phyloP scores from a whole-genome alignment of 2,329 filamentous ascomycete genomes.

The Ophiostoma sp. region DNA sequence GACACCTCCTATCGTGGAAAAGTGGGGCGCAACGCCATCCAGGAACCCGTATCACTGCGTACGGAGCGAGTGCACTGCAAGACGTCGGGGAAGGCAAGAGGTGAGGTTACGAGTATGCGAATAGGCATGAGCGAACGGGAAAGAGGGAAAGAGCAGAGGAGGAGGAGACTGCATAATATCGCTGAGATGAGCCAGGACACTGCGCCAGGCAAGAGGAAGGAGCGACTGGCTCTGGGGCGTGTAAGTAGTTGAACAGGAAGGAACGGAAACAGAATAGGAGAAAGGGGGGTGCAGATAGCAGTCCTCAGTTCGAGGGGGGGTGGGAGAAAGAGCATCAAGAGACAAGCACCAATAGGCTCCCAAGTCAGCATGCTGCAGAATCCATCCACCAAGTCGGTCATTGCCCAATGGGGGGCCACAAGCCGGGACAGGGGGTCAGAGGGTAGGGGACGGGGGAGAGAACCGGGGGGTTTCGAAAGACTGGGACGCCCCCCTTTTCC shows the following conservation, averaged over 20 bases:
- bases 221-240: constrained; percentile 13
- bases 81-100: constrained; percentile 9
- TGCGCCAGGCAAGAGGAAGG: constrained; percentile 7
- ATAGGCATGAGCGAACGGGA: no score
- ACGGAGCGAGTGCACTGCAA: constrained; percentile 1
- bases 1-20: constrained; percentile 18
- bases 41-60: constrained; percentile 12
- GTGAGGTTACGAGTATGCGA: not conserved
- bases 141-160: not conserved
- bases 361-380: constrained; percentile 32
- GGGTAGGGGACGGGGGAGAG: constrained; percentile 18
- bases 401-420: constrained; percentile 49
- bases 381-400: constrained; percentile 36
- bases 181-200: constrained; percentile 24
- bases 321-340: not conserved
- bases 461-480: constrained; percentile 26
- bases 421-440: constrained; percentile 35
- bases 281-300: constrained; percentile 9
- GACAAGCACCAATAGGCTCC: constrained; percentile 41
- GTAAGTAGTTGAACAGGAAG: constrained; percentile 3
- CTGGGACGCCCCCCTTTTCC: constrained; percentile 21
- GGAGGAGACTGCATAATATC: constrained; percentile 22
- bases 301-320: no score
- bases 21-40: constrained; percentile 18
- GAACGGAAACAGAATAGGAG: constrained; percentile 9